phyloP scores from a whole-genome alignment of 2,329 filamentous ascomycete genomes.

The Nemania abortiva region DNA sequence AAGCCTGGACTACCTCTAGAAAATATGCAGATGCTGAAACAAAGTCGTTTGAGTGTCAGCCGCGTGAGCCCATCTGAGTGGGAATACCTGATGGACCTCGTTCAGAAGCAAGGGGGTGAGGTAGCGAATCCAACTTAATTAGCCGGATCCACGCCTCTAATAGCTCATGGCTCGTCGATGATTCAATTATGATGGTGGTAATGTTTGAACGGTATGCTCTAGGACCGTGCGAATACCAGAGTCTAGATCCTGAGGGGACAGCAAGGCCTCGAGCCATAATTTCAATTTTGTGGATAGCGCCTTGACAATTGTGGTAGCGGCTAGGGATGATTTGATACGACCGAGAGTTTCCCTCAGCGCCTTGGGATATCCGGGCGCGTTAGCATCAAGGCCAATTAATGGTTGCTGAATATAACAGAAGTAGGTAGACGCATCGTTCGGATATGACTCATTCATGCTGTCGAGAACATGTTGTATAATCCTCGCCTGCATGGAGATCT shows the following conservation, averaged over 20 bases:
- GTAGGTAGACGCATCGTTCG: conserved; percentile 71
- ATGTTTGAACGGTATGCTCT: conserved; percentile 59
- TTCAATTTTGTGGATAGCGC: conserved; percentile 62
- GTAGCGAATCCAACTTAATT: conserved; percentile 15
- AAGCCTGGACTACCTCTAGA: conserved; percentile 68
- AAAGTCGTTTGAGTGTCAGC: conserved; percentile 84
- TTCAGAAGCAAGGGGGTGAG: conserved; percentile 54
- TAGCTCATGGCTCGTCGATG: background rate
- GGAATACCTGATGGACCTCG: conserved; percentile 69
- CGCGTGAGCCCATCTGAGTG: conserved; percentile 75
- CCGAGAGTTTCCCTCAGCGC: conserved; percentile 75
- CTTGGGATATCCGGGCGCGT: conserved; percentile 77
- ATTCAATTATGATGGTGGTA: conserved; percentile 37
- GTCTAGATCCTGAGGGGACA: conserved; percentile 65
- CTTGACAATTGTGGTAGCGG: conserved; percentile 59
- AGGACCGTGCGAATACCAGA: conserved; percentile 67
- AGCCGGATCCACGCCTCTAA: conserved; percentile 4
- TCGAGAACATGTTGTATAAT: conserved; percentile 81
- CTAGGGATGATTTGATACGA: conserved; percentile 66
- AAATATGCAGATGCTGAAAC: conserved; percentile 85
- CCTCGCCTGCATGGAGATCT: conserved; percentile 71
- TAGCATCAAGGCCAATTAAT: conserved; percentile 72
- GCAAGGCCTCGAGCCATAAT: conserved; percentile 67
- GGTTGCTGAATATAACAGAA: conserved; percentile 79
- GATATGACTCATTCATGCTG: conserved; percentile 69